Percentiles rank a stretch among this genome's conserved stretches.
Evolutionary conservation across 805 yeast species (phyloP).

Genomic region (Kodamaea leandrae): DNA sequence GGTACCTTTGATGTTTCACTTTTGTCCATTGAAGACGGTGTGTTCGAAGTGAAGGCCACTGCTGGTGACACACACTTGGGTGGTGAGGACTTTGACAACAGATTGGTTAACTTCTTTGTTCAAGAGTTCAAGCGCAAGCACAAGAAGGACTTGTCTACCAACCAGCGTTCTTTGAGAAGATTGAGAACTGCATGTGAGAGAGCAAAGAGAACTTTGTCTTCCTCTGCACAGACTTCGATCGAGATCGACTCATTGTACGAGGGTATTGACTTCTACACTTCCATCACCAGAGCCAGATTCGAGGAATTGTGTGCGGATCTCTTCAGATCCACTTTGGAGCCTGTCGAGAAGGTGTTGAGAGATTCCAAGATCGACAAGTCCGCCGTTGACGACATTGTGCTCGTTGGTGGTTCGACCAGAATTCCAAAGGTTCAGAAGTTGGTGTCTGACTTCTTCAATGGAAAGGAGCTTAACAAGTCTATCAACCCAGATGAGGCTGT

Average conservation of each 20-base stretch:
- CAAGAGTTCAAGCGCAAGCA: constrained; percentile 95
- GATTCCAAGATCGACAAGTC: constrained; percentile 87
- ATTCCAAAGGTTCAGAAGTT: constrained; percentile 97
- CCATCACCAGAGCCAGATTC: constrained; percentile 95
- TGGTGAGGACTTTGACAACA: constrained; percentile 94
- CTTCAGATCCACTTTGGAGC: constrained; percentile 92
- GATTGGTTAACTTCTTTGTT: constrained; percentile 82
- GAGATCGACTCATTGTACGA: constrained; percentile 94
- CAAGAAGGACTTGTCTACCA: constrained; percentile 74
- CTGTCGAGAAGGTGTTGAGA: constrained; percentile 92
- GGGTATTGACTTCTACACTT: constrained; percentile 93
- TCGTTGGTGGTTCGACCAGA: constrained; percentile 99
- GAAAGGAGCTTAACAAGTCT: constrained; percentile 95
- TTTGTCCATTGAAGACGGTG: constrained; percentile 85
- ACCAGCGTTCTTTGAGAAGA: constrained; percentile 86
- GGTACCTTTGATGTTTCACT: constrained; percentile 95
- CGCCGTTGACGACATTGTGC: constrained; percentile 90
- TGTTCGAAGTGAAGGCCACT: constrained; percentile 88
- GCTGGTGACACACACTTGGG: constrained; percentile 97
- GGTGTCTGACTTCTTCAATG: constrained; percentile 84
- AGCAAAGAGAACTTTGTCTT: constrained; percentile 94
- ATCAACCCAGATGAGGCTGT: constrained; percentile 99
- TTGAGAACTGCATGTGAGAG: constrained; percentile 97
- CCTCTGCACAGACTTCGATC: constrained; percentile 92
- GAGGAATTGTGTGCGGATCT: constrained; percentile 93